phyloP scores from a whole-genome alignment of 441 rosid genomes.

The Rhodomyrtus psidioides region DNA sequence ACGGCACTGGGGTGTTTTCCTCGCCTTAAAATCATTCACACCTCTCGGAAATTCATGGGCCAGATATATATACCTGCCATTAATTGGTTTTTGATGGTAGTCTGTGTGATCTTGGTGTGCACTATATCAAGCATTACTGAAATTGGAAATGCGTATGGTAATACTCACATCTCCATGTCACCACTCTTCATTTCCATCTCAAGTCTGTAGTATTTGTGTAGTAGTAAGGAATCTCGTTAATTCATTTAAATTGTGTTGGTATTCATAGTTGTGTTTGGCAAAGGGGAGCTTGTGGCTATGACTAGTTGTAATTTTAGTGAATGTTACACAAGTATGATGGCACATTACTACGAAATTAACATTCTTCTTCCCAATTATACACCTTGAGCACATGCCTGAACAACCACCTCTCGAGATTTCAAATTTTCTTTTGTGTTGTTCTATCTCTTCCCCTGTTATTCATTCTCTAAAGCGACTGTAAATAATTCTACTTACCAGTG shows the following conservation, averaged over 20 bases:
- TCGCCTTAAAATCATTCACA: constrained; percentile 92
- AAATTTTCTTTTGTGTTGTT: neutral
- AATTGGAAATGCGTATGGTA: constrained; percentile 99
- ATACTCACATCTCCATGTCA: constrained; percentile 11
- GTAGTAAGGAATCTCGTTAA: neutral
- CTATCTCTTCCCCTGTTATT: neutral
- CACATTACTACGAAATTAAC: neutral
- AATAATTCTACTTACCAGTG: neutral
- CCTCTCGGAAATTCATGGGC: constrained; percentile 97
- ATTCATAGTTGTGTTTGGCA: neutral
- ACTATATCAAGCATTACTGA: constrained; percentile 71
- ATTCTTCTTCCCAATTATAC: neutral
- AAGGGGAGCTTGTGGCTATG: neutral
- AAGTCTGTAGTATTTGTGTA: neutral
- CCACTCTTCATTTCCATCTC: neutral
- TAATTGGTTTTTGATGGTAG: constrained; percentile 93
- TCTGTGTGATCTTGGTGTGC: constrained; percentile 70
- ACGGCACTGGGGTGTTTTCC: constrained; percentile 96
- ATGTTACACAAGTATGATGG: neutral
- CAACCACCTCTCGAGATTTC: neutral
- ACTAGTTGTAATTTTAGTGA: neutral
- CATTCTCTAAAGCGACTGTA: neutral
- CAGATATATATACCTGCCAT: constrained; percentile 97
- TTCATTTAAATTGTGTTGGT: neutral
- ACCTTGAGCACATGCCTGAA: neutral